Percentiles rank a stretch among this genome's conserved stretches.
Conservation (phyloP, 163 green algal species). For the Prototheca wickerhamii region DNA sequence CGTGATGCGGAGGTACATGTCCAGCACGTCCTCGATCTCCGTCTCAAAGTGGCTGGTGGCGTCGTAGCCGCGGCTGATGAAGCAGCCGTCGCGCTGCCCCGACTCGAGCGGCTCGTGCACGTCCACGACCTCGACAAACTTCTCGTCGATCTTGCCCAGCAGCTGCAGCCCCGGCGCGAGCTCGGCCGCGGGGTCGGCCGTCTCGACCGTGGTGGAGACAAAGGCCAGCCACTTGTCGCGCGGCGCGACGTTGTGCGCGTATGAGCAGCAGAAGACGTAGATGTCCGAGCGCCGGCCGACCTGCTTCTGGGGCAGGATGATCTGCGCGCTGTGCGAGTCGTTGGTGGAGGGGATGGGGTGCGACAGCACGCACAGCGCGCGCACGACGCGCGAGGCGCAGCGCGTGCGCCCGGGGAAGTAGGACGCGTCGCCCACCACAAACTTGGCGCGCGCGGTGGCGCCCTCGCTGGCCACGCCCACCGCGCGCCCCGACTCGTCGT, state of each 20-base stretch:
- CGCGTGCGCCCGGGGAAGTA: slow-evolving; percentile 72
- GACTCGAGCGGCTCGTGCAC: slow-evolving; percentile 66
- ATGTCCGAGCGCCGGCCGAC: slow-evolving; percentile 82
- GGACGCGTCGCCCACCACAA: slow-evolving; percentile 85
- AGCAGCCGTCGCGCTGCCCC: slow-evolving; percentile 39
- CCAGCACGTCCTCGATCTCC: slow-evolving; percentile 85
- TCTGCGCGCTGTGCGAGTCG: slow-evolving; percentile 70
- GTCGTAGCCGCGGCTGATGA: slow-evolving; percentile 74
- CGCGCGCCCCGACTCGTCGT: slow-evolving; percentile 37
- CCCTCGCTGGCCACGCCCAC: slow-evolving; percentile 83
- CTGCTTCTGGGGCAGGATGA: slow-evolving; percentile 97
- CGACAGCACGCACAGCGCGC: slow-evolving; percentile 87
- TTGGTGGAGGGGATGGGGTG: slow-evolving; percentile 95
- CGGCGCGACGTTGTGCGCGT: slow-evolving; percentile 63
- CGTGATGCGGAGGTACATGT: slow-evolving; percentile 94
- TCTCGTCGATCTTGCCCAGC: slow-evolving; percentile 86
- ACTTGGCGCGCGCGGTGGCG: slow-evolving; percentile 57
- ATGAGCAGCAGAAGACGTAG: slow-evolving; percentile 99
- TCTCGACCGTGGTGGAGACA: slow-evolving; percentile 94
- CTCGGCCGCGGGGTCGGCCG: slow-evolving; percentile 58
- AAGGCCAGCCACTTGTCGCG: slow-evolving; percentile 96
- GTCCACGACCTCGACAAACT: slow-evolving; percentile 87
- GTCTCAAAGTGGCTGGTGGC: slow-evolving; percentile 97
- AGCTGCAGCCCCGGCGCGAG: slow-evolving; percentile 70
- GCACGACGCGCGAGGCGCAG: slow-evolving; percentile 59